Percentiles rank a stretch among this genome's conserved stretches.
phyloP scores from a whole-genome alignment of 2,329 filamentous ascomycete species.

The Fusarium newnesense region DNA sequence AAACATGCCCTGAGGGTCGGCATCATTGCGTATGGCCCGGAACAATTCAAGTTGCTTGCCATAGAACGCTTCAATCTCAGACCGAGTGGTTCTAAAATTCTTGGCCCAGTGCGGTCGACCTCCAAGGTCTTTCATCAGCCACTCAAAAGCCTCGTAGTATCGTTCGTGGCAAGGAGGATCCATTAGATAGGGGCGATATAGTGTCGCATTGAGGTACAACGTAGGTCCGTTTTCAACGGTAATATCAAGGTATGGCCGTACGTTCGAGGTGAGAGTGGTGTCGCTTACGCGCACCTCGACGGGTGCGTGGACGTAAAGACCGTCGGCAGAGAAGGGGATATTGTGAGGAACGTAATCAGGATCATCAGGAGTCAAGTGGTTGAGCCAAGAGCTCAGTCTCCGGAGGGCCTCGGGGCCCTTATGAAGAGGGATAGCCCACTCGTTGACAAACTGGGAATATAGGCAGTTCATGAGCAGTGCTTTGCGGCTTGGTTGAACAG shows the following conservation, averaged over 20 bases:
- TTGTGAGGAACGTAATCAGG: conserved; percentile 69
- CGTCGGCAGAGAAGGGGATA: conserved; percentile 84
- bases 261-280: conserved; percentile 58
- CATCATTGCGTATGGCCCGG: conserved; percentile 73
- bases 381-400: conserved; percentile 87
- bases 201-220: conserved; percentile 88
- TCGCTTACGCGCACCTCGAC: conserved; percentile 90
- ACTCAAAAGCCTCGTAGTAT: conserved; percentile 92
- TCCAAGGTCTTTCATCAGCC: conserved; percentile 86
- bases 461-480: conserved; percentile 96
- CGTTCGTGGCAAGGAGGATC: conserved; percentile 80
- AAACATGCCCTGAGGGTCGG: conserved; percentile 87
- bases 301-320: conserved; percentile 87
- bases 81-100: conserved; percentile 76
- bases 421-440: conserved; percentile 91
- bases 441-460: conserved; percentile 98
- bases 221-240: conserved; percentile 75
- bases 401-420: conserved; percentile 88
- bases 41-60: conserved; percentile 74
- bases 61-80: conserved; percentile 75
- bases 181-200: conserved; percentile 82
- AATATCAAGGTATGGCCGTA: conserved; percentile 72
- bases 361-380: conserved; percentile 70
- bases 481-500: conserved; percentile 80
- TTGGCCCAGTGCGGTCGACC: conserved; percentile 92